phyloP scores from a whole-genome alignment of 2,329 filamentous ascomycete genomes.

The Monosporascus sp. region DNA sequence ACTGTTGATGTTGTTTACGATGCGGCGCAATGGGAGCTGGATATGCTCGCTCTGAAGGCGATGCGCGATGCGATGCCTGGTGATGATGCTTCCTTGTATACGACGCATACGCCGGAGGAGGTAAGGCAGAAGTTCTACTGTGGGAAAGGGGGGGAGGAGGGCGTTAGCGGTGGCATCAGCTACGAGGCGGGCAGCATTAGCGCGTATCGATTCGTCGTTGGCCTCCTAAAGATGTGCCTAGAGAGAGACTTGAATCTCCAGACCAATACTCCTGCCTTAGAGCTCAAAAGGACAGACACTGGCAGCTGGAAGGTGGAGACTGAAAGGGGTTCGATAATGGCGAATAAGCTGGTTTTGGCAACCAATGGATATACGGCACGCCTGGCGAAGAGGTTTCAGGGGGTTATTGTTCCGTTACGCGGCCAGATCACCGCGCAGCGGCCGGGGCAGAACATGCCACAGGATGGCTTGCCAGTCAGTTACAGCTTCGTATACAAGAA shows the following conservation, averaged over 20 bases:
- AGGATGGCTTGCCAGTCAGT: conserved; percentile 38
- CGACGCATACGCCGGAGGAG: conserved; percentile 36
- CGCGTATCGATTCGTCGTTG: conserved; percentile 33
- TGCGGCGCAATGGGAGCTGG: conserved; percentile 31
- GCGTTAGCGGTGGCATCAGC: conserved; percentile 39
- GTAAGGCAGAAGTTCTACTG: conserved; percentile 35
- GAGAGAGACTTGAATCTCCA: conserved; percentile 43
- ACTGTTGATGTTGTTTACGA: conserved; percentile 57
- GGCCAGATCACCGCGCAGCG: conserved; percentile 44
- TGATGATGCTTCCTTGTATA: conserved; percentile 38
- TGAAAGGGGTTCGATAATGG: conserved; percentile 33
- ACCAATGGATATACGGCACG: conserved; percentile 49
- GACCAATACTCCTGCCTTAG: conserved; percentile 41
- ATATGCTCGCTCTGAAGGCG: conserved; percentile 32
- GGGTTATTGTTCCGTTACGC: conserved; percentile 42
- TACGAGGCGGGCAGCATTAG: conserved; percentile 40
- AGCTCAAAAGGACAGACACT: conserved; percentile 9
- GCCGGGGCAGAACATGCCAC: conserved; percentile 29
- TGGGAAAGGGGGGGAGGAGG: conserved; percentile 21
- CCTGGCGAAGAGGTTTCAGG: conserved; percentile 37
- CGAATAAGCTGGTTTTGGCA: conserved; percentile 41
- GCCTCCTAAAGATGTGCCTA: conserved; percentile 40
- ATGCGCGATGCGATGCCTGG: conserved; percentile 40
- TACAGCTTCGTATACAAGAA: conserved; percentile 56
- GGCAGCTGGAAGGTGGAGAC: conserved; percentile 36